Conservation (phyloP, 306 rosid species). For the Cicer chorassanicum region DNA sequence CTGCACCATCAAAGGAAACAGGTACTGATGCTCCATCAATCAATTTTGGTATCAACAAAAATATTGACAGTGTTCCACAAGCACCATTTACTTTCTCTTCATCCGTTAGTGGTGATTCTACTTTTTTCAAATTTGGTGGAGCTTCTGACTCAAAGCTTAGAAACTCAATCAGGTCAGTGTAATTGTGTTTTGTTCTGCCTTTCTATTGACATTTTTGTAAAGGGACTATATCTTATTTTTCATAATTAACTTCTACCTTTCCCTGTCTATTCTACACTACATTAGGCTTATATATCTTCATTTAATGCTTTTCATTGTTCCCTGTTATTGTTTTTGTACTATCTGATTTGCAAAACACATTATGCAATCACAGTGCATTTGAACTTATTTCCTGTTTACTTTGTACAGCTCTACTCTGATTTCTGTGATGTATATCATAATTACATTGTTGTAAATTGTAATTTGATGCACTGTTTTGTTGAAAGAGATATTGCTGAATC, state of each 20-base stretch:
- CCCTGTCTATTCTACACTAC: background rate
- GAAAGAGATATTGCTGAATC: conserved; percentile 7
- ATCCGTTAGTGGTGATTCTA: conserved; percentile 46
- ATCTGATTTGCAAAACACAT: background rate
- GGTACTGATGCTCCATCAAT: conserved; percentile 43
- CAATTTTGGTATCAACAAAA: conserved; percentile 49
- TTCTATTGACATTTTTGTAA: conserved; percentile 3
- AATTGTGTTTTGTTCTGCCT: conserved; percentile 15
- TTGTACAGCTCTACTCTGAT: conserved; percentile 21
- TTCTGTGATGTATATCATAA: background rate
- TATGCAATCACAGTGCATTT: background rate
- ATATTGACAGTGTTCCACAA: conserved; percentile 44
- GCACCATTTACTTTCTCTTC: conserved; percentile 50
- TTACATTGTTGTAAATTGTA: background rate
- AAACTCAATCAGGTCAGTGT: conserved; percentile 59
- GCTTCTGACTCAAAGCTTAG: conserved; percentile 50
- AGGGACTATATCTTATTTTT: conserved; percentile 12
- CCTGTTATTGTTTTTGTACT: background rate
- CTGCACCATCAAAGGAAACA: conserved; percentile 46
- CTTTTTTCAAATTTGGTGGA: conserved; percentile 45
- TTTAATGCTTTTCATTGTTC: background rate
- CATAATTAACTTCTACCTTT: background rate
- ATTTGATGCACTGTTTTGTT: background rate
- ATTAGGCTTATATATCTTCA: background rate
- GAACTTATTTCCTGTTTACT: background rate